Percentiles rank a stretch among this genome's conserved stretches.
phyloP scores from a whole-genome alignment of 1,139 yeast species.

The Diutina catenulata region DNA sequence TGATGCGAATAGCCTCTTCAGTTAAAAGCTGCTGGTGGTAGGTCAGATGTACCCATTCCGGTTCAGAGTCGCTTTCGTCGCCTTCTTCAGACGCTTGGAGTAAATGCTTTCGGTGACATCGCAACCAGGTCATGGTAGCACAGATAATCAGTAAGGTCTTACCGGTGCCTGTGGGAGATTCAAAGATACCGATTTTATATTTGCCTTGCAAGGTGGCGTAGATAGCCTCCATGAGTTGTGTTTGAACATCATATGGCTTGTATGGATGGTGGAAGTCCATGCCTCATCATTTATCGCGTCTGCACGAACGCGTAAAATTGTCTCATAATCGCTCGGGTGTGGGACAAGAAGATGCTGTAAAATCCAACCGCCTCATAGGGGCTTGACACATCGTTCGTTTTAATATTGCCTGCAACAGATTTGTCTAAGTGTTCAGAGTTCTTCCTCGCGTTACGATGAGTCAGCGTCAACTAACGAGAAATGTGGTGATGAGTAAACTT shows the following conservation, averaged over 20 bases:
- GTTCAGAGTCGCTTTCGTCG: constrained; percentile 45
- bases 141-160: constrained; percentile 83
- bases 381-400: too few species aligned
- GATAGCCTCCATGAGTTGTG: constrained; percentile 63
- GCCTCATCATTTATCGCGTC: too few species aligned
- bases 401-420: too few species aligned
- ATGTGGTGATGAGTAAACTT: too few species aligned
- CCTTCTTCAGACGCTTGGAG: constrained; percentile 10
- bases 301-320: too few species aligned
- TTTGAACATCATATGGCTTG: constrained; percentile 68
- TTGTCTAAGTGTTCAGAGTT: too few species aligned
- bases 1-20: constrained; percentile 13
- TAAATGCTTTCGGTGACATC: constrained; percentile 22
- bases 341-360: too few species aligned
- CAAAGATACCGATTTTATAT: constrained; percentile 71
- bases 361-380: too few species aligned
- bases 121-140: constrained; percentile 75
- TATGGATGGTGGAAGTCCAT: constrained; percentile 59
- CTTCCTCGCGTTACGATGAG: too few species aligned
- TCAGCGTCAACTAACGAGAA: too few species aligned
- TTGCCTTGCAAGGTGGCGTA: constrained; percentile 47
- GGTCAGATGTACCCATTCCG: constrained; percentile 46
- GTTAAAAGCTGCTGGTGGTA: constrained; percentile 22
- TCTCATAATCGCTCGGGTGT: too few species aligned
- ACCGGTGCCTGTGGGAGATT: constrained; percentile 94